Percentiles rank a stretch among this genome's conserved stretches.
These are phyloP conservation scores for Fusarium annulatum DNA, from an alignment of 2,329 filamentous ascomycete genomes.

Conservation along the genomic window DNA sequence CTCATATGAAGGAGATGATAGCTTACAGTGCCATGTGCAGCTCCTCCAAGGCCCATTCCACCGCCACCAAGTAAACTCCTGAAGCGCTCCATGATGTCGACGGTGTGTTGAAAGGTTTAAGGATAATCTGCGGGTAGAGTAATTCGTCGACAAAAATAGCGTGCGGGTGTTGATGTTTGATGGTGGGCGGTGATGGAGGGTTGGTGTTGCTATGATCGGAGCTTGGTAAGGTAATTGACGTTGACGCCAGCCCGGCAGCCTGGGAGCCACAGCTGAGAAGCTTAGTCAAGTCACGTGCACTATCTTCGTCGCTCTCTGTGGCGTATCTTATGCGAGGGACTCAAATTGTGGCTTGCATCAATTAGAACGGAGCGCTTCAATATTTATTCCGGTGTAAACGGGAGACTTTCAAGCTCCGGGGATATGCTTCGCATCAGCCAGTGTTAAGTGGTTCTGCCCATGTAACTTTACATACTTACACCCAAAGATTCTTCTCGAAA, in stretches of 20 bases:
- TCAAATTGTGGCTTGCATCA: conserved; percentile 12
- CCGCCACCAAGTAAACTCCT: conserved; percentile 86
- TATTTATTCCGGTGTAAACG: conserved; percentile 47
- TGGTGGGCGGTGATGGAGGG: conserved; percentile 29
- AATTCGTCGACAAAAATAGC: not conserved
- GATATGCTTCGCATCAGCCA: conserved; percentile 33
- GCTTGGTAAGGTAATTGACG: conserved; percentile 43
- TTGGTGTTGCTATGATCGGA: conserved; percentile 35
- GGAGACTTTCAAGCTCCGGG: conserved; percentile 25
- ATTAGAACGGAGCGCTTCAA: conserved; percentile 42
- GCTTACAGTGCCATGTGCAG: conserved; percentile 55
- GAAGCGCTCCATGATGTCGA: conserved; percentile 83
- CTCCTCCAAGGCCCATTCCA: conserved; percentile 72
- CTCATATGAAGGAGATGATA: conserved; percentile 27
- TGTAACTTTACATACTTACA: conserved; percentile 33
- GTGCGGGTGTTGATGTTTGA: conserved; percentile 18
- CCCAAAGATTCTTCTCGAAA: conserved; percentile 32
- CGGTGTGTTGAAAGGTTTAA: conserved; percentile 17
- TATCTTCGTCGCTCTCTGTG: conserved; percentile 7
- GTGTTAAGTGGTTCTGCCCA: conserved; percentile 25
- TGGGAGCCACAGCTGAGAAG: conserved; percentile 44
- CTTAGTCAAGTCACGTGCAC: conserved; percentile 47
- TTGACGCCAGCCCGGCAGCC: conserved; percentile 52
- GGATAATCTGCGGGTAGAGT: not conserved
- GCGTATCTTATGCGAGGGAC: conserved; percentile 18